phyloP scores from a whole-genome alignment of 1,139 yeast genomes.

The Pichia sp. region DNA sequence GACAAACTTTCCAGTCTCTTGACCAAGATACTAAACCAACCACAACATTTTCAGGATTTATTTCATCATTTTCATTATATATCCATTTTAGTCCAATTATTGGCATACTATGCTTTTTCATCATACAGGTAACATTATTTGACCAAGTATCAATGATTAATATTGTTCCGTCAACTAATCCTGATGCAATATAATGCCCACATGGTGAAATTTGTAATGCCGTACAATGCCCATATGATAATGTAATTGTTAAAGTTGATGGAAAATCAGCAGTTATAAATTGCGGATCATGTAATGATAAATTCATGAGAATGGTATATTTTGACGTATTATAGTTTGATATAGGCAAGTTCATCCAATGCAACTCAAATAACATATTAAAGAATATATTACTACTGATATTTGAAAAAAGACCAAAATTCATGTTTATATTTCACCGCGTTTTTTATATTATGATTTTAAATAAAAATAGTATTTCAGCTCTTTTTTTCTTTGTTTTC shows the following conservation, averaged over 20 bases:
- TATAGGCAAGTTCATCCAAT: no score
- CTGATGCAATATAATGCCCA: slow-evolving; percentile 89
- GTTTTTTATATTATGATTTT: no score
- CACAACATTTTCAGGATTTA: background rate
- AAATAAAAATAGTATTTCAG: no score
- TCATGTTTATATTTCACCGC: no score
- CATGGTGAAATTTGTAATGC: slow-evolving; percentile 63
- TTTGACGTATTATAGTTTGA: no score
- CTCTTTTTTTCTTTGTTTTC: no score
- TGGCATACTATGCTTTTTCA: slow-evolving; percentile 64
- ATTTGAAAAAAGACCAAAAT: no score
- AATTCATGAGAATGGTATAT: no score
- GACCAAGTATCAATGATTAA: slow-evolving; percentile 75
- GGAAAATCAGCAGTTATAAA: slow-evolving; percentile 92
- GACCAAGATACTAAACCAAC: slow-evolving; percentile 54
- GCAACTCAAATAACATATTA: no score
- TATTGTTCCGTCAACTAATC: slow-evolving; percentile 73
- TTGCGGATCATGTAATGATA: slow-evolving; percentile 86
- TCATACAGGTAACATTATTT: slow-evolving; percentile 46
- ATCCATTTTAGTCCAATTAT: slow-evolving; percentile 81
- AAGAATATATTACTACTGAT: no score
- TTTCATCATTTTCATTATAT: slow-evolving; percentile 40
- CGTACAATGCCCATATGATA: slow-evolving; percentile 68
- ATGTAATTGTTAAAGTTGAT: slow-evolving; percentile 64
- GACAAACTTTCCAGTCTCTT: slow-evolving; percentile 74